Evolutionary conservation across 2,329 filamentous ascomycete species (phyloP).

Genomic region (Albophoma yamanashiensis): DNA sequence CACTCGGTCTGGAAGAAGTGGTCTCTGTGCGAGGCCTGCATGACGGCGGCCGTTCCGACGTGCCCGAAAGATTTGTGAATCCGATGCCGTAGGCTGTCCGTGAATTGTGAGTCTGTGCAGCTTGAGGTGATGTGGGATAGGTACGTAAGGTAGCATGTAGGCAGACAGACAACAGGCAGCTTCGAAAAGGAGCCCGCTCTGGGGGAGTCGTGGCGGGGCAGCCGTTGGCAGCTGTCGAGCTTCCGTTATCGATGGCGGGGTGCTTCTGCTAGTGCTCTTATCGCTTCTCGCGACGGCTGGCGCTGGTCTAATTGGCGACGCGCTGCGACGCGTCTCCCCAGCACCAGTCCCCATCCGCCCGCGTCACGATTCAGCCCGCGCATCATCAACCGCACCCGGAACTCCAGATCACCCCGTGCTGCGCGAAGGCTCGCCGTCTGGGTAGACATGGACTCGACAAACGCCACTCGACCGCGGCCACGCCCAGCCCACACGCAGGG

Average conservation of each 20-base stretch:
- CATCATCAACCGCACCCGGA: neutral
- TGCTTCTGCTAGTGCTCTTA: no score
- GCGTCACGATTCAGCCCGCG: neutral
- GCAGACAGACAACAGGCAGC: neutral
- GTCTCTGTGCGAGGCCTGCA: constrained; percentile 60
- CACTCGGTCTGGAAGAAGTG: constrained; percentile 93
- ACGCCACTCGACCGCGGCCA: constrained; percentile 39
- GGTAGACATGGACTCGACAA: constrained; percentile 18
- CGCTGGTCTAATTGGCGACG: constrained; percentile 17
- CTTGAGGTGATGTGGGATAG: neutral
- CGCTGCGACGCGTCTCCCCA: constrained; percentile 27
- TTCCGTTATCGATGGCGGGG: neutral
- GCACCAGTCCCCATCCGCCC: neutral
- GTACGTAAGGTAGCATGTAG: neutral
- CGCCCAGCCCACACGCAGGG: constrained; percentile 75
- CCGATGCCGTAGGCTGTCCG: neutral
- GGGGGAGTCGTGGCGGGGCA: neutral
- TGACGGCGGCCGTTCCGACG: constrained; percentile 30
- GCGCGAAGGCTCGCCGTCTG: neutral
- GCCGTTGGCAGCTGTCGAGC: neutral
- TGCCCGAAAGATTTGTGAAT: neutral
- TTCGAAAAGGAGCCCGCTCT: neutral
- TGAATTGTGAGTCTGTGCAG: neutral
- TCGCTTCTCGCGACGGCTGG: no score
- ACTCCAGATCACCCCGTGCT: neutral